Base-by-base conservation (phyloP, 306 rosid species). In the Pyrus communis region DNA sequence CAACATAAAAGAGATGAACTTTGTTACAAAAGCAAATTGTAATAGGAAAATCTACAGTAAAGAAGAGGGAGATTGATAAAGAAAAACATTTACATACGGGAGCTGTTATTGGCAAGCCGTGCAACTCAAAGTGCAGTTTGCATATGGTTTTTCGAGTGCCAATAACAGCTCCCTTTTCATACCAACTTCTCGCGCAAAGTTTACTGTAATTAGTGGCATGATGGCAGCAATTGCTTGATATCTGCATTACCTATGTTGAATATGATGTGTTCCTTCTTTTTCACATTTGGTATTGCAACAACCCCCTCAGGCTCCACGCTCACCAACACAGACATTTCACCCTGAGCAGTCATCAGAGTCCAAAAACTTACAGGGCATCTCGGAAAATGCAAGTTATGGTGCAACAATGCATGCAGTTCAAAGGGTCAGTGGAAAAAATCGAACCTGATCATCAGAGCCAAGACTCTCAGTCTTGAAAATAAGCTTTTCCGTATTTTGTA, bases 401-500 rank as follows among this genome's bases (percentile, higher is more conserved):
- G 14, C 15, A 15, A 11, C 61, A 45, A 45, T 3, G 51, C 51
- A 45, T 45, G 18, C 17, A 45, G 55, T 45, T 28, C 73, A 52
- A 71, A 68, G 62, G 27, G 59, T 64, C 23, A 63, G n/a, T 43
- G 25, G 70, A 25, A 35, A 71, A 60, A 73, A 79, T 31, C 43
- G 49, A 75, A 88, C 96, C 91, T 82, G 84, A 80, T 89, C 67
- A 14, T 9, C 42, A 6, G 43, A 67, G 73, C 52, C 31, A 17
- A 75, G 46, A 57, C 57, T 70, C 57, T 77, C 63, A 22, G 93
- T 82, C 78, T 83, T 88, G 81, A 95, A 90, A 76, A 95, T 84
- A 33, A 95, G 83, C 89, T 92, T 95, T 58, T 95, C 98, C 4
- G 97, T 95, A 74, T 95, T 89, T 59, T 92, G 96, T 72, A 92